Percentiles rank a stretch among this genome's conserved stretches.
Conservation (phyloP, 805 yeast species). For the Metschnikowia drakensbergensis region DNA sequence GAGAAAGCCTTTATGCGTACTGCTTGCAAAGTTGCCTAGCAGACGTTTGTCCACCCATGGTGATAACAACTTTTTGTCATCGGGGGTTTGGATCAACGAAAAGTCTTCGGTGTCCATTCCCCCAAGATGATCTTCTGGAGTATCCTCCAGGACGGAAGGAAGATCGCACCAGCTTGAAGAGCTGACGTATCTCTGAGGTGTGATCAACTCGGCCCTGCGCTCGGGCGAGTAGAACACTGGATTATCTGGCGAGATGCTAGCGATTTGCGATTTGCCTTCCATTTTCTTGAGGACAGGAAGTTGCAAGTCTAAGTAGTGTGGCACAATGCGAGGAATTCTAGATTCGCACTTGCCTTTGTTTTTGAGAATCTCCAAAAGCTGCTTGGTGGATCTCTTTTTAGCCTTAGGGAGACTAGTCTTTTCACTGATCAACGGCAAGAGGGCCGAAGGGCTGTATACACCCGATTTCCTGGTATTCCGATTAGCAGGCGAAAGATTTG, state of each 20-base stretch:
- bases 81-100: constrained; percentile 4
- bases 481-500: constrained; percentile 1
- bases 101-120: constrained; percentile 1
- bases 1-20: background rate
- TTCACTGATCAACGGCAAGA: background rate
- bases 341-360: constrained; percentile 8
- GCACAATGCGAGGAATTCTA: constrained; percentile 26
- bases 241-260: constrained; percentile 29
- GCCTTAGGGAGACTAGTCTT: background rate
- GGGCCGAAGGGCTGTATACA: background rate
- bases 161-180: constrained; percentile 6
- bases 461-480: background rate
- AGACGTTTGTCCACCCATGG: constrained; percentile 2
- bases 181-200: constrained; percentile 5
- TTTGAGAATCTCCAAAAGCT: background rate
- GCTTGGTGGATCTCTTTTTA: background rate
- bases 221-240: constrained; percentile 28
- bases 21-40: constrained; percentile 1
- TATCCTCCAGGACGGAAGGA: constrained; percentile 3
- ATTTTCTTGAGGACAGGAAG: constrained; percentile 26
- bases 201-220: constrained; percentile 6
- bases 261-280: constrained; percentile 20
- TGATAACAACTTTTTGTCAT: constrained; percentile 1
- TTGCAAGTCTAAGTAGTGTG: constrained; percentile 18
- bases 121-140: constrained; percentile 2